Evolutionary conservation across 805 yeast genomes (phyloP).

Genomic region (Scheffersomyces stipitis): DNA sequence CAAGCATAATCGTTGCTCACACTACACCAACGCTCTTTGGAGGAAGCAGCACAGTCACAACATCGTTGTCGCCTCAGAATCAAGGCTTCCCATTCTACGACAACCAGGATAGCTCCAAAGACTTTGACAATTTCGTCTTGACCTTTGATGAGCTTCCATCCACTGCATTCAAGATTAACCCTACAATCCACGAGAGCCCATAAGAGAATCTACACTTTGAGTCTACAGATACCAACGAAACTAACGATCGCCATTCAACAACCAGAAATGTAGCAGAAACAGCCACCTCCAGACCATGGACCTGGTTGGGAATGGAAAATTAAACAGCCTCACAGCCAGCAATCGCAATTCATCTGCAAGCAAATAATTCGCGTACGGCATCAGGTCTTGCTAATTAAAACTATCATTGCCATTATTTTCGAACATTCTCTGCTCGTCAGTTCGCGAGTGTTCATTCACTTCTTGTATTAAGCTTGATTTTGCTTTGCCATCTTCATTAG

Average conservation of each 20-base stretch:
- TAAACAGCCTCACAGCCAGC: background rate
- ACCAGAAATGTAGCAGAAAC: too few species aligned
- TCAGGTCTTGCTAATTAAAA: background rate
- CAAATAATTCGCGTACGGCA: background rate
- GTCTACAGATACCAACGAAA: too few species aligned
- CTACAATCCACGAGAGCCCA: constrained; percentile 2
- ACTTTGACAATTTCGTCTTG: constrained; percentile 1
- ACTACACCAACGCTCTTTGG: background rate
- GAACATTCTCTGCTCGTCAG: too few species aligned
- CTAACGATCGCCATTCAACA: too few species aligned
- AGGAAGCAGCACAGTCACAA: background rate
- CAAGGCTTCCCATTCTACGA: constrained; percentile 1
- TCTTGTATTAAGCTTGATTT: too few species aligned
- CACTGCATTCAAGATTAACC: constrained; percentile 2
- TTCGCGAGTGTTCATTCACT: too few species aligned
- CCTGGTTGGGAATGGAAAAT: background rate
- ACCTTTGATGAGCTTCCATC: constrained; percentile 3
- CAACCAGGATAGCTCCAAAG: too few species aligned
- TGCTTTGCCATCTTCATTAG: too few species aligned
- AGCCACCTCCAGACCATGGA: background rate
- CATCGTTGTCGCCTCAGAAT: background rate
- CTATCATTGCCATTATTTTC: constrained; percentile 1
- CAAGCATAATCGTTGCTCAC: background rate
- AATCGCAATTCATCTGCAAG: background rate
- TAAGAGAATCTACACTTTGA: too few species aligned